A percentile compares a stretch with the other conserved stretches of the same genome.
phyloP scores from a whole-genome alignment of 352 stramenopile species.

The Pythium scleroteichum region DNA sequence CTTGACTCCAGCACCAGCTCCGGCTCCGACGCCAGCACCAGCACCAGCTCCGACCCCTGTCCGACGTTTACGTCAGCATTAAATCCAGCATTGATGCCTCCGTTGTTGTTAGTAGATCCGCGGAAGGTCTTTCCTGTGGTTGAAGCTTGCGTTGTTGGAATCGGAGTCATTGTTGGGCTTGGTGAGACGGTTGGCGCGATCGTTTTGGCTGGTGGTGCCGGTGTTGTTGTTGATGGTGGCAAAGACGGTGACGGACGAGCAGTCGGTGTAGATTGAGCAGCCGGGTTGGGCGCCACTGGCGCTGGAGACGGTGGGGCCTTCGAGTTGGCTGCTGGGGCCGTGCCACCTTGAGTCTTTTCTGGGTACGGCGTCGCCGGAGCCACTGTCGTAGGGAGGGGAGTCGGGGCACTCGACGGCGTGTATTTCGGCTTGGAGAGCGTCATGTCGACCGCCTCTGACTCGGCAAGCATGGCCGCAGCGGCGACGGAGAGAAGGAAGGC shows the following conservation, averaged over 20 bases:
- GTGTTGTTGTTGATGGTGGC: not conserved
- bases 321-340: too few species aligned
- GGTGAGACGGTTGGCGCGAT: not conserved
- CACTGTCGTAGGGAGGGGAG: too few species aligned
- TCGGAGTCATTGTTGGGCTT: not conserved
- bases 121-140: not conserved
- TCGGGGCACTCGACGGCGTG: not conserved
- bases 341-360: not conserved
- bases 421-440: not conserved
- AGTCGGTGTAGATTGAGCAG: not conserved
- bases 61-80: not conserved
- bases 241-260: not conserved
- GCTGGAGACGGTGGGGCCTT: not conserved
- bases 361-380: not conserved
- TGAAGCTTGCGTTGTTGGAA: not conserved
- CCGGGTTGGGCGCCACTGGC: not conserved
- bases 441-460: not conserved
- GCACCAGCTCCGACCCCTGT: not conserved
- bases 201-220: not conserved
- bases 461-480: not conserved
- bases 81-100: not conserved
- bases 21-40: not conserved
- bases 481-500: slow-evolving; percentile 6
- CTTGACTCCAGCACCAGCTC: not conserved
- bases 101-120: not conserved